Base-by-base conservation (phyloP, 805 yeast species). In the Yamadazyma sp. region DNA sequence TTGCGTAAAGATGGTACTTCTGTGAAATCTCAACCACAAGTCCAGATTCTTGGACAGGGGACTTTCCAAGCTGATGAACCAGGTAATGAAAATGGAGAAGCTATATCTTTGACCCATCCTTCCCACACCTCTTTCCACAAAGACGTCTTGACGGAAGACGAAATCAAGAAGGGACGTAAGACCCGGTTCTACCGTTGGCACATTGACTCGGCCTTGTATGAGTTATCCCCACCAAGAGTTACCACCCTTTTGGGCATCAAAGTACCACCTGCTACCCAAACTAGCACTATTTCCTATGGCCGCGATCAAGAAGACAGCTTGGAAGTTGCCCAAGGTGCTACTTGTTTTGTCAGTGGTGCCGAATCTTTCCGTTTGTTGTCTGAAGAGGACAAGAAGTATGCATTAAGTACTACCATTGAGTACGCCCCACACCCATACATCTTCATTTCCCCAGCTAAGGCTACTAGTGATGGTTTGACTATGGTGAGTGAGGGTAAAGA, bases 341-440 rank as follows among this genome's bases (percentile, higher is more conserved):
- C 96, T 6, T 89, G 93, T 15, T 88, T 88, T 59, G 85, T 85
- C 11, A 79, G 88, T 29, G 95, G 96, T n/a, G 82, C 79, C 28
- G 77, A 70, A 24, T 95, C 95, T 0, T 88, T 83, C 54, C 78
- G 80, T 27, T 51, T 71, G 16, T 70, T 88, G 37, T 69, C 81
- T 6, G 77, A 71, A 4, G 86, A 82, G 54, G 93, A 87, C 44
- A 77, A 87, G 60, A 67, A 82, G 44, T 72, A 80, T 47, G 95
- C 90, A 2, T 70, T 86, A 42, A 71, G 74, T 54, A 82, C 95
- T n/a, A 80, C 78, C 3, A 91, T 88, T 15, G 86, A 81, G 31
- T 88, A 88, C 58, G 95, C 95, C 12, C 96, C 96, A 26, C 95
- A 88, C 59, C 95, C 96, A 28, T 88, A 87, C 62, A 88, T 88